phyloP scores from a whole-genome alignment of 257 asterid species.

The Galeopsis tetrahit region DNA sequence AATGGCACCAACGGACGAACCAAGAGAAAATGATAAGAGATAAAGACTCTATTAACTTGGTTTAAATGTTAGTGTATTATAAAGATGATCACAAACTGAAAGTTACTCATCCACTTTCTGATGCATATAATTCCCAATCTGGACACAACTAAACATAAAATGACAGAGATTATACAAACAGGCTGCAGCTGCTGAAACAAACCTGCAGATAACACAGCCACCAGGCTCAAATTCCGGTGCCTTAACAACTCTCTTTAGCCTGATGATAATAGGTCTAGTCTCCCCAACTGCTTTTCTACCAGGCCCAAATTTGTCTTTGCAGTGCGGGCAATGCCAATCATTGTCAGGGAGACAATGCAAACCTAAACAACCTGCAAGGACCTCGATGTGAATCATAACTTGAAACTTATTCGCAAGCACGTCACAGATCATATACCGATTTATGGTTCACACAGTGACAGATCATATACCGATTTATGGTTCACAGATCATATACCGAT shows the following conservation, averaged over 20 bases:
- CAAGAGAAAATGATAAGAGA: background rate
- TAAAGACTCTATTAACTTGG: background rate
- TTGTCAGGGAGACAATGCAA: conserved; percentile 52
- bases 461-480: background rate
- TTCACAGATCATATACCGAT: conserved; percentile 1
- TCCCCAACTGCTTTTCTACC: conserved; percentile 68
- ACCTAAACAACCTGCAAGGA: conserved; percentile 86
- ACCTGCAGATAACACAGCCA: conserved; percentile 99
- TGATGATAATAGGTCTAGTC: conserved; percentile 61
- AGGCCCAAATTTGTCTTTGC: conserved; percentile 68
- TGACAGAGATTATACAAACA: background rate
- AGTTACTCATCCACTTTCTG: conserved; percentile 15
- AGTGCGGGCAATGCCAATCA: conserved; percentile 86
- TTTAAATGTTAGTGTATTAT: background rate
- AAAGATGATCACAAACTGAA: conserved; percentile 8
- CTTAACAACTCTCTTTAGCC: conserved; percentile 86
- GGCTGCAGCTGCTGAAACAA: conserved; percentile 34
- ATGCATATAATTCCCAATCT: conserved; percentile 13
- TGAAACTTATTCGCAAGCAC: conserved; percentile 17
- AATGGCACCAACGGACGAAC: background rate
- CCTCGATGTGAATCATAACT: conserved; percentile 23
- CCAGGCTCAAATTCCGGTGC: conserved; percentile 89
- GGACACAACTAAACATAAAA: background rate
- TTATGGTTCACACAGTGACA: background rate
- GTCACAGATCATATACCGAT: background rate